Percentiles rank a stretch among this genome's conserved stretches.
phyloP scores from a whole-genome alignment of 768 basidiomycete genomes.

The Hericium coralloides region DNA sequence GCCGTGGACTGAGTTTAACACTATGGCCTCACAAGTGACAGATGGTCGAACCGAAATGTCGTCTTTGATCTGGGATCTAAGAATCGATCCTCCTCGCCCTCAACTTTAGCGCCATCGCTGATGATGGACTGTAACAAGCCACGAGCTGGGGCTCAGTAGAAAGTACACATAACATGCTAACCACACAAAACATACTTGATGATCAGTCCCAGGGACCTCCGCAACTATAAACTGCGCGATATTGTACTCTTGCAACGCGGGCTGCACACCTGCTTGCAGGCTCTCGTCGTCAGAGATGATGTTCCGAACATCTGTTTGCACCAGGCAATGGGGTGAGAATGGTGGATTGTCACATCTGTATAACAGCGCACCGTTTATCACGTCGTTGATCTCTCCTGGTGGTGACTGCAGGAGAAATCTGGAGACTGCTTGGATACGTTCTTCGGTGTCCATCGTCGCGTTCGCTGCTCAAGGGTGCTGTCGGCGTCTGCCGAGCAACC shows the following conservation, averaged over 20 bases:
- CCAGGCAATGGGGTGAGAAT: not conserved
- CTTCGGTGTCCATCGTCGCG: conserved; percentile 43
- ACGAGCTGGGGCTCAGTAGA: not conserved
- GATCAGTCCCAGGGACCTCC: conserved; percentile 66
- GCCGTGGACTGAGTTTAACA: not conserved
- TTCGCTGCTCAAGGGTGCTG: not conserved
- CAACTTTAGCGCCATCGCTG: conserved; percentile 59
- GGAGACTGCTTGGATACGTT: conserved; percentile 65
- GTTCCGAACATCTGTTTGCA: conserved; percentile 67
- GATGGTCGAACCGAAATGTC: conserved; percentile 79
- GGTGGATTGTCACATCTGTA: not conserved
- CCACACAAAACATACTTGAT: conserved; percentile 51
- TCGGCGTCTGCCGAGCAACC: not conserved
- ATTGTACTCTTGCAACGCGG: conserved; percentile 80
- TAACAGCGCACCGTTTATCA: conserved; percentile 61
- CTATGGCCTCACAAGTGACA: conserved; percentile 54
- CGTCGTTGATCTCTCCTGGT: conserved; percentile 96
- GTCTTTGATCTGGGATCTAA: conserved; percentile 75
- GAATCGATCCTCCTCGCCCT: conserved; percentile 56
- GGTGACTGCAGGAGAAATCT: conserved; percentile 83
- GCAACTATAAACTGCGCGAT: conserved; percentile 80
- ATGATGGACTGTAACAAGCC: conserved; percentile 58
- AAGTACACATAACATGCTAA: not conserved
- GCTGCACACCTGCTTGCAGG: conserved; percentile 70
- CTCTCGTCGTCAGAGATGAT: conserved; percentile 82